A percentile compares a stretch with the other conserved stretches of the same genome.
These are phyloP conservation scores for Xerocomellus dryophilus DNA, from an alignment of 768 basidiomycete species.

Conservation along the genomic window DNA sequence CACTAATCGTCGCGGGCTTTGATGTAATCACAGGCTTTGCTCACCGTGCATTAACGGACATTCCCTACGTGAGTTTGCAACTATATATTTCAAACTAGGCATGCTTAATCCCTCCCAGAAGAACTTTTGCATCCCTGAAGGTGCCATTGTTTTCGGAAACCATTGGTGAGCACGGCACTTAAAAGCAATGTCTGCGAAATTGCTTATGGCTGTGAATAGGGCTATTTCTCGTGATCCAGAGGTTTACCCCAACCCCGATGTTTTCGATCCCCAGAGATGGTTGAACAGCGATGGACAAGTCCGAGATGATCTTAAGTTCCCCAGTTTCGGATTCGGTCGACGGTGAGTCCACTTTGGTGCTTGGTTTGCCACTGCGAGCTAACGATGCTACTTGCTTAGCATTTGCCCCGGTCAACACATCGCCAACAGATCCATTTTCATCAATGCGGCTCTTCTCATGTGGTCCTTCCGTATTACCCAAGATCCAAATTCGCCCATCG, in stretches of 20 bases:
- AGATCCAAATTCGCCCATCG: conserved; percentile 54
- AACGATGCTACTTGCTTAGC: conserved; percentile 27
- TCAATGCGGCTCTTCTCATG: conserved; percentile 60
- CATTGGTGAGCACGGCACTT: conserved; percentile 27
- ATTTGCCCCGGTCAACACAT: conserved; percentile 67
- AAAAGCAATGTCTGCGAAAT: neutral
- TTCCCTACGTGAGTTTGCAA: conserved; percentile 50
- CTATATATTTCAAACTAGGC: neutral
- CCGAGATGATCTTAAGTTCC: conserved; percentile 51
- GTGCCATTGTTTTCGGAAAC: conserved; percentile 37
- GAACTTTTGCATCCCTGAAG: conserved; percentile 34
- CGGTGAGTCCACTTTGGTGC: conserved; percentile 18
- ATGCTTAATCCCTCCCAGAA: conserved; percentile 26
- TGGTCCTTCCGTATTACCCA: conserved; percentile 62
- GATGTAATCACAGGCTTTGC: conserved; percentile 44
- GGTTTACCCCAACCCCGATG: conserved; percentile 58
- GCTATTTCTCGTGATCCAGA: conserved; percentile 55
- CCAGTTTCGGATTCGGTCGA: conserved; percentile 57
- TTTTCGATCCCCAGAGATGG: conserved; percentile 60
- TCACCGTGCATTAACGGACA: conserved; percentile 62
- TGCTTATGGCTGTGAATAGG: conserved; percentile 28
- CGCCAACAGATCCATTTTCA: conserved; percentile 57
- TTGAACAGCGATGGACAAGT: conserved; percentile 37
- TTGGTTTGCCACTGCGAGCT: neutral
- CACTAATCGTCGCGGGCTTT: neutral